phyloP scores from a whole-genome alignment of 495 filamentous ascomycete genomes.

The Tuber melanosporum region DNA sequence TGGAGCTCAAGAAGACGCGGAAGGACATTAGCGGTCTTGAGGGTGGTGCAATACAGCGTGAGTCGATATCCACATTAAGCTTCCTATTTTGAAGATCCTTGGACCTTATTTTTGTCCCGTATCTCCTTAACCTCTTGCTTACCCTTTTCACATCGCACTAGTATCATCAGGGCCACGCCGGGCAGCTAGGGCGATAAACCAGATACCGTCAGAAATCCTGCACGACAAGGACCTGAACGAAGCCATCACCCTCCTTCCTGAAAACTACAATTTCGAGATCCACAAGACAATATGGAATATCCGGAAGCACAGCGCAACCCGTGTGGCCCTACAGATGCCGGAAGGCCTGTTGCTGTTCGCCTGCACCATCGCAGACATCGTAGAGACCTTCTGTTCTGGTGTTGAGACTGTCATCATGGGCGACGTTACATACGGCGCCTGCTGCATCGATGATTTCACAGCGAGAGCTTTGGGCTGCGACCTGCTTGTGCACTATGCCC shows the following conservation, averaged over 20 bases:
- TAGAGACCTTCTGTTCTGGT: conserved; percentile 87
- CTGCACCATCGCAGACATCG: conserved; percentile 94
- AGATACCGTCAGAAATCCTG: conserved; percentile 80
- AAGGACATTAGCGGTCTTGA: conserved; percentile 50
- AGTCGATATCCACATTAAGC: background rate
- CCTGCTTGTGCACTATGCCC: conserved; percentile 91
- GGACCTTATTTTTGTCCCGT: background rate
- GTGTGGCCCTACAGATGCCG: conserved; percentile 89
- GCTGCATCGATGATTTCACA: conserved; percentile 98
- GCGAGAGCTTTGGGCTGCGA: conserved; percentile 91
- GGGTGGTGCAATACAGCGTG: conserved; percentile 60
- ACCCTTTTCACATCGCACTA: conserved; percentile 31
- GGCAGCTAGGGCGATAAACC: conserved; percentile 70
- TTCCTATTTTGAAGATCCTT: background rate
- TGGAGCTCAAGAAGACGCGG: conserved; percentile 48
- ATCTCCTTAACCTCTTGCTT: conserved; percentile 4
- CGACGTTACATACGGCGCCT: conserved; percentile 97
- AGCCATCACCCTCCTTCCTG: conserved; percentile 77
- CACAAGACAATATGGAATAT: conserved; percentile 96
- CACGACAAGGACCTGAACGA: conserved; percentile 81
- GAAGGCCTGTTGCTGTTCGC: conserved; percentile 94
- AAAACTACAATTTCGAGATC: conserved; percentile 97
- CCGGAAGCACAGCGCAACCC: conserved; percentile 65
- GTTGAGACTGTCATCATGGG: conserved; percentile 95
- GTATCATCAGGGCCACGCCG: conserved; percentile 56